Base-by-base conservation (phyloP, 192 early-diverging fungal species). In the Gonapodya prolifera region DNA sequence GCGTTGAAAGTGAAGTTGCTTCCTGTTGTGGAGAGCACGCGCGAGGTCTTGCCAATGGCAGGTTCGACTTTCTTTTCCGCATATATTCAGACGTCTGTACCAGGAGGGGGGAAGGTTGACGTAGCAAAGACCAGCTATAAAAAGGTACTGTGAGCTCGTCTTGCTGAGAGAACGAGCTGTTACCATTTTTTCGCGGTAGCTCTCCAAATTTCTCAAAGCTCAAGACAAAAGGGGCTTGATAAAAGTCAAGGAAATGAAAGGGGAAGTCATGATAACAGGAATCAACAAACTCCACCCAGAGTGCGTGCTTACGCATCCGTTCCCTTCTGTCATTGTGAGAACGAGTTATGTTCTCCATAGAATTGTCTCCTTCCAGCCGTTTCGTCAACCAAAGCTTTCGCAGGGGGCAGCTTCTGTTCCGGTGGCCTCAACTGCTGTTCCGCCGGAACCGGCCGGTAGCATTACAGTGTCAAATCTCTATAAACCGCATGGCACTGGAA, bases 41-140 rank as follows among this genome's bases (percentile, higher is more conserved):
- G 86, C 34, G 80, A 78, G 18, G 77, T 92, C 0, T 82, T 95
- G 35, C 96, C 96, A 1, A 87, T 98, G 75, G 82, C 87, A 33
- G 83, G 90, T 2, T 93, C 92, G 8, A 87, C 87, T 13, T 80
- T 98, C 2, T 95, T 92, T 79, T 91, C 93, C 13, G 83, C 82
- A 0, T 91, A 94, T 79, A 87, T 98, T 80, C 80, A 92, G 1
- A 89, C 92, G 17, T 87, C 87, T 77, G 84, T 88, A 33, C 91
- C 92, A 1, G 74, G 32, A 0, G 91, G 85, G 1, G 79, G 80
- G 0, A 86, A 86, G 34, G 80, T 95, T 2, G 96, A 97, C 75
- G 87, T 97, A 32, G 94, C 94, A 81, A 89, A 91, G 73, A 94
- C 94, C 1, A 87, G 85, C 33, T 92, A 89, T 84, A 97, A 97